Base-by-base conservation (phyloP, 345 rosid species). In the Salix suchowensis region DNA sequence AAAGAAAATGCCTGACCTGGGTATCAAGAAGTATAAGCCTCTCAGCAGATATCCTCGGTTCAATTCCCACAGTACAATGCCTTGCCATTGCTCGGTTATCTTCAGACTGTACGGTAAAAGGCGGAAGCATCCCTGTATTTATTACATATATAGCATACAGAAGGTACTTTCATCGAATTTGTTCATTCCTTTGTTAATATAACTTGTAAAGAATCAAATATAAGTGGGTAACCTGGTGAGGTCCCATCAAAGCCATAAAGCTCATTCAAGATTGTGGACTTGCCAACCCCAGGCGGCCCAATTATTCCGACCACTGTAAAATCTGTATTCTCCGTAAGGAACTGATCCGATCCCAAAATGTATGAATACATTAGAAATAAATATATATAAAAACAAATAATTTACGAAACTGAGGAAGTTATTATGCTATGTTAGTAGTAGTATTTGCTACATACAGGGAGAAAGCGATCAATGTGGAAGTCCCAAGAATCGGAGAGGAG, bases 401-500 rank as follows among this genome's bases (percentile, higher is more conserved):
- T 44, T 44, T 44, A 44, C 50, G 50, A 44, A 44, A 44, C 50
- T 44, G 50, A 44, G 50, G 50, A 44, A 44, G 3, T 44, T 44
- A 14, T 13, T 44, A 13, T 44, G 50, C 10, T 19, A 28, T 50
- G 39, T 15, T 32, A 61, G 62, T 19, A 26, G 39, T 66, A 26
- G 54, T 26, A 9, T 1, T 46, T 10, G 66, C 26, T 48, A 74
- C 32, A 80, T 89, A 92, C 95, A 18, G 97, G 97, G 42, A 92
- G 89, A 68, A 93, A 87, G 73, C 97, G 96, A 80, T 93, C 97
- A 65, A 88, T 85, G 78, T 93, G 91, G 72, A 93, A 89, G 36
- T 91, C 97, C 97, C 97, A 91, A 9, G 96, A 88, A 76, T 93
- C 97, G 7, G 97, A 89, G 73, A 93, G 94, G 52, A 93, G 88